These are phyloP conservation scores for Trichophyton simii DNA, from an alignment of 2,329 filamentous ascomycete species.

Conservation along the genomic window DNA sequence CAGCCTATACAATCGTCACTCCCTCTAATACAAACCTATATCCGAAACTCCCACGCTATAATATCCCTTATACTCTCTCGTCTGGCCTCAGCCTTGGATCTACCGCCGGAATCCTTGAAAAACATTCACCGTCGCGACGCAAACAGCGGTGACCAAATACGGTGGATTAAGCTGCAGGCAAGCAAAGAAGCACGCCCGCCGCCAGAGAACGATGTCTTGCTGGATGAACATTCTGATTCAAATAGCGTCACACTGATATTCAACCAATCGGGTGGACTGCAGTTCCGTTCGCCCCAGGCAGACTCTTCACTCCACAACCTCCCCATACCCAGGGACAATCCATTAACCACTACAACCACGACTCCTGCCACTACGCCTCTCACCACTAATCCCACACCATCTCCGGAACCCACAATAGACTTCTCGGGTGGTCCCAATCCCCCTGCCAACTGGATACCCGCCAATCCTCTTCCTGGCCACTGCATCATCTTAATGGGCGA, in stretches of 20 bases:
- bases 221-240: constrained; percentile 11
- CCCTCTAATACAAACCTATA: constrained; percentile 6
- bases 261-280: constrained; percentile 7
- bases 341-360: not conserved
- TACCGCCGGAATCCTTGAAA: constrained; percentile 6
- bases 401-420: not conserved
- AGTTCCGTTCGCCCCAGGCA: constrained; percentile 7
- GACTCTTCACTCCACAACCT: not conserved
- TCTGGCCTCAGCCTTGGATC: constrained; percentile 4
- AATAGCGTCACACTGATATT: constrained; percentile 12
- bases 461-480: constrained; percentile 10
- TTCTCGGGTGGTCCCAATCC: not conserved
- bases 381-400: not conserved
- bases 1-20: constrained; percentile 3
- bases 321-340: not conserved
- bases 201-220: constrained; percentile 6
- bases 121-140: constrained; percentile 8
- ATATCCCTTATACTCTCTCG: constrained; percentile 7
- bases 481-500: constrained; percentile 11
- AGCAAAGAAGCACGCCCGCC: constrained; percentile 1
- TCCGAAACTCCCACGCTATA: constrained; percentile 8
- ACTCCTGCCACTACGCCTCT: not conserved
- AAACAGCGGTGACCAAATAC: constrained; percentile 10
- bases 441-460: constrained; percentile 7
- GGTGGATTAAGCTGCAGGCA: constrained; percentile 11